Conservation (phyloP, 2,329 filamentous ascomycete genomes). For the Fusarium tuaranense region DNA sequence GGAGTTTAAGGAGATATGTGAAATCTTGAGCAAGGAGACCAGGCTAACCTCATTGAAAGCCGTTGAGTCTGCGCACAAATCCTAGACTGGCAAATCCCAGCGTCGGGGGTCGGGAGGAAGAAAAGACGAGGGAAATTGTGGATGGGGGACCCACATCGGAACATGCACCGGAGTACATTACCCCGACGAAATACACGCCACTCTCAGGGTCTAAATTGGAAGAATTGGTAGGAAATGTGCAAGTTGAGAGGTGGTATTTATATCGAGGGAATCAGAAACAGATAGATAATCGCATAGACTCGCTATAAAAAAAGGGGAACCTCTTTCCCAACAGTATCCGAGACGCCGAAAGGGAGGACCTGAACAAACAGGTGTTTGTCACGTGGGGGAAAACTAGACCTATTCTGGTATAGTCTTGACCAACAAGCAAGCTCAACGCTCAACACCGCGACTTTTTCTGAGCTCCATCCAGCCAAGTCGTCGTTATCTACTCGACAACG, state of each 20-base stretch:
- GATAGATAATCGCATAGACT: background rate
- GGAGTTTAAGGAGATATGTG: background rate
- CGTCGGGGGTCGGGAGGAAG: slow-evolving; percentile 43
- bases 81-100: slow-evolving; percentile 23
- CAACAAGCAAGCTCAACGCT: slow-evolving; percentile 57
- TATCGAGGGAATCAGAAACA: slow-evolving; percentile 73
- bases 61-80: slow-evolving; percentile 26
- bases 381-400: slow-evolving; percentile 43
- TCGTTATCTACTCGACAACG: slow-evolving; percentile 47
- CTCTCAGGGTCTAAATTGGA: slow-evolving; percentile 3
- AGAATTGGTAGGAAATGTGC: background rate
- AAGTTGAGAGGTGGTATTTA: slow-evolving; percentile 59
- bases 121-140: slow-evolving; percentile 39
- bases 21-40: background rate
- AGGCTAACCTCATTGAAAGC: slow-evolving; percentile 7
- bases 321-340: slow-evolving; percentile 52
- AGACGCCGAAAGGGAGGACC: slow-evolving; percentile 89
- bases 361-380: slow-evolving; percentile 17
- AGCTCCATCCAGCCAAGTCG: slow-evolving; percentile 51
- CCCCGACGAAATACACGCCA: slow-evolving; percentile 34
- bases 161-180: slow-evolving; percentile 34
- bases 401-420: slow-evolving; percentile 47
- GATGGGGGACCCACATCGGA: slow-evolving; percentile 29
- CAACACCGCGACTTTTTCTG: slow-evolving; percentile 60
- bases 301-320: background rate